These are phyloP conservation scores for Aspergillus sp. DNA, from an alignment of 2,329 filamentous ascomycete species.

Conservation along the genomic window DNA sequence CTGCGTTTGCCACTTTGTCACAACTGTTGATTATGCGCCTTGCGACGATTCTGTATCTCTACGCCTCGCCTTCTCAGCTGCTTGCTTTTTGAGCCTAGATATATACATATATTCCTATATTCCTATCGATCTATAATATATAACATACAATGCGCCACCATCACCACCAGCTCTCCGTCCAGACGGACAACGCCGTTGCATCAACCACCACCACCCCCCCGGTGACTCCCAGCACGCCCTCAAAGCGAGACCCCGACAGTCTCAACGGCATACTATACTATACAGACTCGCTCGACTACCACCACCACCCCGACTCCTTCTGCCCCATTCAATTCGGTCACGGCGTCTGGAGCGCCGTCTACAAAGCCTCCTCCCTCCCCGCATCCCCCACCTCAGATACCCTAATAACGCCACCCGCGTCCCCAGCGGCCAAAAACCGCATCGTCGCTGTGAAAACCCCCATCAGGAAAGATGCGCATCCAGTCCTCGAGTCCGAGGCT, in stretches of 20 bases:
- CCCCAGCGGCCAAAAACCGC: conserved; percentile 24
- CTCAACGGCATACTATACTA: neutral
- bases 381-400: conserved; percentile 5
- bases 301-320: conserved; percentile 22
- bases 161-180: neutral
- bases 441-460: conserved; percentile 42
- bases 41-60: neutral
- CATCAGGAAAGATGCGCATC: conserved; percentile 32
- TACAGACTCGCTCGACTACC: conserved; percentile 7
- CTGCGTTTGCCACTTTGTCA: neutral
- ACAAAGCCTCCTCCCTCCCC: conserved; percentile 30
- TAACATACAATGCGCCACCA: neutral
- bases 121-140: too few relatives aligned
- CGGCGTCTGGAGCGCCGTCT: conserved; percentile 44
- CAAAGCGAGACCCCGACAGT: neutral
- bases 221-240: neutral
- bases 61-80: neutral
- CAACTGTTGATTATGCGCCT: neutral
- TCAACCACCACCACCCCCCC: neutral
- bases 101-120: too few relatives aligned
- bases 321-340: conserved; percentile 35
- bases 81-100: neutral
- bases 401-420: conserved; percentile 28
- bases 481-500: conserved; percentile 39
- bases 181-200: neutral